These are phyloP conservation scores for Coprinopsis strossmayeri DNA, from an alignment of 768 basidiomycete species.

Conservation along the genomic window DNA sequence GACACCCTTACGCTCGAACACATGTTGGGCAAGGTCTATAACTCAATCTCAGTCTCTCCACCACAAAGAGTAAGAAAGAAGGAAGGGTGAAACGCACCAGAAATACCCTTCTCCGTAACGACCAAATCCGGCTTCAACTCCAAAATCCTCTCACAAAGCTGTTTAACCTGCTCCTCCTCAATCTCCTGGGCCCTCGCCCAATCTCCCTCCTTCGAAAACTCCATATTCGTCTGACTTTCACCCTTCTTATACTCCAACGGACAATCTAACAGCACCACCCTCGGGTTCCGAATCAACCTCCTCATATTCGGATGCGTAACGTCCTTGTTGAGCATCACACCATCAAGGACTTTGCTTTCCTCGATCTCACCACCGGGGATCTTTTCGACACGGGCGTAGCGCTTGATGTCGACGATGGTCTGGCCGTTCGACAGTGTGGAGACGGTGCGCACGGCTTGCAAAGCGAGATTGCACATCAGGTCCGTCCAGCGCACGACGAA, in stretches of 20 bases:
- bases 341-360: constrained; percentile 76
- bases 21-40: constrained; percentile 92
- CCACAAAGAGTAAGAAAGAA: neutral
- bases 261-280: constrained; percentile 88
- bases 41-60: neutral
- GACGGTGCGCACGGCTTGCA: constrained; percentile 89
- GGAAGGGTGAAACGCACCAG: constrained; percentile 49
- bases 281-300: constrained; percentile 80
- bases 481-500: constrained; percentile 96
- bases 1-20: constrained; percentile 80
- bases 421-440: constrained; percentile 60
- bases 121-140: constrained; percentile 95
- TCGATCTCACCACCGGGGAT: constrained; percentile 98
- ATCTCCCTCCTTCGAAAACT: constrained; percentile 89
- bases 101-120: constrained; percentile 97
- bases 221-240: constrained; percentile 97
- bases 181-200: constrained; percentile 90
- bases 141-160: constrained; percentile 74
- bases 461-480: constrained; percentile 93
- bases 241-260: constrained; percentile 99
- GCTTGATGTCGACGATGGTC: constrained; percentile 95
- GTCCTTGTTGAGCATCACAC: constrained; percentile 98
- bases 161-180: constrained; percentile 95
- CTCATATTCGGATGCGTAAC: constrained; percentile 98
- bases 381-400: constrained; percentile 96